Evolutionary conservation across 192 early-diverging fungal genomes (phyloP).

Genomic region (Podila horticola): DNA sequence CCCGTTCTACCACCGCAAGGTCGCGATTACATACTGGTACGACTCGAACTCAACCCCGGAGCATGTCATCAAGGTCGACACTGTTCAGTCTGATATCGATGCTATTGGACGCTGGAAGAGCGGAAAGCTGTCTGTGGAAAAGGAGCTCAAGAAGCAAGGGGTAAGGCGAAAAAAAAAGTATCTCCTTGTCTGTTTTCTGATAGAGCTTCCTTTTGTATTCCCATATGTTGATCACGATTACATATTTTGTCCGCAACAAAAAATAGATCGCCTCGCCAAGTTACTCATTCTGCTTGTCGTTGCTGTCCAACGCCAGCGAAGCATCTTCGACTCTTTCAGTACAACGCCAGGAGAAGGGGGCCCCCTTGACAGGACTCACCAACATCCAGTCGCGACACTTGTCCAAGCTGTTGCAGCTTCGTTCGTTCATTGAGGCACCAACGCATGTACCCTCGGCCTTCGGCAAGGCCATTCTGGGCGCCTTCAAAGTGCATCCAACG

Average conservation of each 20-base stretch:
- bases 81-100: conserved; percentile 47
- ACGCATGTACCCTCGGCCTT: conserved; percentile 41
- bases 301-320: conserved; percentile 23
- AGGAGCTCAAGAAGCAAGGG: conserved; percentile 52
- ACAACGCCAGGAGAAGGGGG: conserved; percentile 8
- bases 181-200: not conserved
- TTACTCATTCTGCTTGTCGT: conserved; percentile 29
- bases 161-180: conserved; percentile 32
- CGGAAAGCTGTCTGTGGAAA: conserved; percentile 47
- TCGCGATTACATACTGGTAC: conserved; percentile 70
- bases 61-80: conserved; percentile 69
- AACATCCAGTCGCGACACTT: conserved; percentile 30
- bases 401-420: conserved; percentile 40
- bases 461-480: conserved; percentile 55
- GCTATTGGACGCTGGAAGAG: conserved; percentile 54
- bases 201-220: not conserved
- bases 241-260: too few species aligned
- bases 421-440: conserved; percentile 50
- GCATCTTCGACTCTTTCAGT: conserved; percentile 19
- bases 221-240: not conserved
- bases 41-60: conserved; percentile 56
- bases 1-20: conserved; percentile 72
- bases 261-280: conserved; percentile 16
- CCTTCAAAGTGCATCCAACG: conserved; percentile 32
- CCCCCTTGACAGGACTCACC: conserved; percentile 9